A percentile compares a stretch with the other conserved stretches of the same genome.
phyloP scores from a whole-genome alignment of 2,329 filamentous ascomycete species.

The Cordyceps cicadae region DNA sequence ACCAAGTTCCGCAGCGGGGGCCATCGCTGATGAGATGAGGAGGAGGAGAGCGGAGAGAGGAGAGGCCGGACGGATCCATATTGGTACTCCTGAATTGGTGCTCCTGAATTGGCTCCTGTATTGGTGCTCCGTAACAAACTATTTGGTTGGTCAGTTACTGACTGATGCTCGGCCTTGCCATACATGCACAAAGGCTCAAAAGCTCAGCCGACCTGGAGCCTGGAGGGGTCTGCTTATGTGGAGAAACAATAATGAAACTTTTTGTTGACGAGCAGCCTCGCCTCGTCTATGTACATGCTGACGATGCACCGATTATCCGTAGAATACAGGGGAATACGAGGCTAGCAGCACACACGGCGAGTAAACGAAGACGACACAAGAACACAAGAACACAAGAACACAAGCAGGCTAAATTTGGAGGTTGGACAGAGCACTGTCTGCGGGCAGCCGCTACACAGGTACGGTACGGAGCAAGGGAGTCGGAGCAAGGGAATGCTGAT shows the following conservation, averaged over 20 bases:
- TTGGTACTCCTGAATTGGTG: too few species aligned
- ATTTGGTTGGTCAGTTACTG: too few species aligned
- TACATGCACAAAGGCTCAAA: too few species aligned
- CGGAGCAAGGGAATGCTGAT: neutral
- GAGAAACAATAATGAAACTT: neutral
- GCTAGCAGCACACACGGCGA: neutral
- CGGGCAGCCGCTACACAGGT: too few species aligned
- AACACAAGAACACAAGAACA: neutral
- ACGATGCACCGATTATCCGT: too few species aligned
- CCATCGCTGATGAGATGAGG: too few species aligned
- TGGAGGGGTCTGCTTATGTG: neutral
- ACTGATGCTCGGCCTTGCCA: too few species aligned
- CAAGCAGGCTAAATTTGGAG: neutral
- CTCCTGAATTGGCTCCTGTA: too few species aligned
- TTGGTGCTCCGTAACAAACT: neutral
- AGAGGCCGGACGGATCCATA: too few species aligned
- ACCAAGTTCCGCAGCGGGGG: neutral
- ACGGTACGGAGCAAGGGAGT: too few species aligned
- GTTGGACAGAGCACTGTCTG: neutral
- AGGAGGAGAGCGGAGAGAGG: too few species aligned
- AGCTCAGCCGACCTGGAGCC: slow-evolving; percentile 1
- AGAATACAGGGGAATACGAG: neutral
- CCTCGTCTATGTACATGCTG: too few species aligned
- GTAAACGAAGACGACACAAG: neutral
- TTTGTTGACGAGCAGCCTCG: neutral